phyloP scores from a whole-genome alignment of 2,329 filamentous ascomycete genomes.

The Penicillium sp. region DNA sequence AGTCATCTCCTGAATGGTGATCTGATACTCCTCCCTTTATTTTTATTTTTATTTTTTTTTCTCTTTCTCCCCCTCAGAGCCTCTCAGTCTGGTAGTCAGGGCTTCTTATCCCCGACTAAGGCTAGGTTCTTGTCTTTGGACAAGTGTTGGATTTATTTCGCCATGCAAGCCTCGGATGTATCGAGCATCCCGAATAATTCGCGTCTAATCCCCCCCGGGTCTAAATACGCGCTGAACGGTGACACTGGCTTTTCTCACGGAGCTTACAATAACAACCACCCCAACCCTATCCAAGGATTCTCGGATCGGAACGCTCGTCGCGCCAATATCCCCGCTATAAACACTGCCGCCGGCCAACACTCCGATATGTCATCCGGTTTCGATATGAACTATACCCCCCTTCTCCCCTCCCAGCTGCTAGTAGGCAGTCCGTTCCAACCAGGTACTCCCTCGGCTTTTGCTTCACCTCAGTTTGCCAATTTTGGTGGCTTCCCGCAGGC shows the following conservation, averaged over 20 bases:
- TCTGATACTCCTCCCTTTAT: slow-evolving; percentile 58
- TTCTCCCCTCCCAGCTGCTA: slow-evolving; percentile 89
- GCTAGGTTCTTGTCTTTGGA: slow-evolving; percentile 17
- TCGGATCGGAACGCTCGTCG: slow-evolving; percentile 82
- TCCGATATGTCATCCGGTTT: slow-evolving; percentile 81
- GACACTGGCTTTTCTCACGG: slow-evolving; percentile 89
- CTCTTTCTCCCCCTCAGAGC: neutral
- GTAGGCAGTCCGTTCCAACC: slow-evolving; percentile 96
- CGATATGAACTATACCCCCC: slow-evolving; percentile 97
- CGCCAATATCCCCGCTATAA: slow-evolving; percentile 83
- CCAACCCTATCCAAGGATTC: slow-evolving; percentile 66
- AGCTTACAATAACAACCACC: slow-evolving; percentile 80
- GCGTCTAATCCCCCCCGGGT: slow-evolving; percentile 72
- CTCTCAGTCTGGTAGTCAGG: slow-evolving; percentile 7
- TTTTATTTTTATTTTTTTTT: slow-evolving; percentile 8
- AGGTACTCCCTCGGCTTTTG: slow-evolving; percentile 84
- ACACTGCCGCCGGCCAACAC: slow-evolving; percentile 65
- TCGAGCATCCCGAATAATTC: slow-evolving; percentile 56
- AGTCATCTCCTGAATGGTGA: slow-evolving; percentile 23
- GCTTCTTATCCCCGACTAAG: slow-evolving; percentile 2
- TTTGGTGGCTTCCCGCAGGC: slow-evolving; percentile 72
- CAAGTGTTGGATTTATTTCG: slow-evolving; percentile 48
- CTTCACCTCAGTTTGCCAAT: slow-evolving; percentile 86
- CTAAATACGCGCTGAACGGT: slow-evolving; percentile 62
- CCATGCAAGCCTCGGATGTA: slow-evolving; percentile 83